A percentile compares a stretch with the other conserved stretches of the same genome.
phyloP scores from a whole-genome alignment of 2,329 filamentous ascomycete genomes.

The Dothideomycetes sp. region DNA sequence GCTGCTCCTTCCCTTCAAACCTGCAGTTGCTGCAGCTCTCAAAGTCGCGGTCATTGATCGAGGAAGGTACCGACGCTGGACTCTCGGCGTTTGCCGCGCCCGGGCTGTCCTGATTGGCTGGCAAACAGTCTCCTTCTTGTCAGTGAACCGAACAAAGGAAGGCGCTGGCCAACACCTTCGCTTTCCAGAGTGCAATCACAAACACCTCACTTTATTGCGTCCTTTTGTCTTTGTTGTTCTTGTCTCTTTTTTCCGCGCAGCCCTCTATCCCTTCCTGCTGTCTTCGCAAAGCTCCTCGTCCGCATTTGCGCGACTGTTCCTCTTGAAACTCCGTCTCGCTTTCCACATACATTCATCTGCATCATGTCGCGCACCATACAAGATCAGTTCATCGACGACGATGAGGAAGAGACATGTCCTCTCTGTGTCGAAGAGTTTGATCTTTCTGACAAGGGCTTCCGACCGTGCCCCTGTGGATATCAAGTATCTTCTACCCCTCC shows the following conservation, averaged over 20 bases:
- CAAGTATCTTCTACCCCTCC: slow-evolving; percentile 61
- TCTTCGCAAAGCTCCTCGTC: neutral
- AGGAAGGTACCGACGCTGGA: neutral
- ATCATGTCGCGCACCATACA: slow-evolving; percentile 41
- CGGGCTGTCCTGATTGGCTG: slow-evolving; percentile 4
- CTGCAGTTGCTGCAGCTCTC: neutral
- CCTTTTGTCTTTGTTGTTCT: neutral
- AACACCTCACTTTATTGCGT: neutral
- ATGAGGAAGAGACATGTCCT: slow-evolving; percentile 59
- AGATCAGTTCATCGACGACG: slow-evolving; percentile 46
- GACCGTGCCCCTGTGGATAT: slow-evolving; percentile 94
- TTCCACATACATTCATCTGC: slow-evolving; percentile 19
- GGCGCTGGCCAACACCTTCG: neutral
- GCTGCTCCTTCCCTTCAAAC: too few species aligned
- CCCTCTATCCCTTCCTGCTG: slow-evolving; percentile 12
- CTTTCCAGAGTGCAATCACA: neutral
- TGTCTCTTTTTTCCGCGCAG: slow-evolving; percentile 5
- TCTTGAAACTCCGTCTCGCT: slow-evolving; percentile 13
- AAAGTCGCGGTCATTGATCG: neutral
- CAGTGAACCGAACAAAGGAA: too few species aligned
- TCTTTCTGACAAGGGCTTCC: slow-evolving; percentile 92
- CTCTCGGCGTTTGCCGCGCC: neutral
- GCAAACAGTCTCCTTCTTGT: slow-evolving; percentile 2
- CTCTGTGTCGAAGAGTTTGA: slow-evolving; percentile 99
- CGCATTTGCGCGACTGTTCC: neutral